Percentiles rank a stretch among this genome's conserved stretches.
Conservation (phyloP, 257 asterid species). For the Apocynum venetum region DNA sequence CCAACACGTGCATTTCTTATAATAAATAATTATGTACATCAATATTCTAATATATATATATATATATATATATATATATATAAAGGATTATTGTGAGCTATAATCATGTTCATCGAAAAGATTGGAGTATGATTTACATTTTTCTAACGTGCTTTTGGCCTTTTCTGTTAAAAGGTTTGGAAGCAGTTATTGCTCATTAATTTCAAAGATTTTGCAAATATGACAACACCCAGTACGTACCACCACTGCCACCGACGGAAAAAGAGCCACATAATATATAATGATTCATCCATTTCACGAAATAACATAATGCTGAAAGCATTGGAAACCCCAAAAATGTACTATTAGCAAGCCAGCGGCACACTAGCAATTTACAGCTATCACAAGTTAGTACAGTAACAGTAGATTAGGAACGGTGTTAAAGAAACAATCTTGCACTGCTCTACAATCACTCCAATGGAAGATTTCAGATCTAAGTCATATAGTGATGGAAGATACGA, state of each 20-base stretch:
- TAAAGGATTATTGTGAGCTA: too few species aligned
- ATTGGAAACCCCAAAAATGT: background rate
- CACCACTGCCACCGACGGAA: conserved; percentile 11
- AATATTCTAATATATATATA: too few species aligned
- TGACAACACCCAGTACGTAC: background rate
- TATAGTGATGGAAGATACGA: conserved; percentile 31
- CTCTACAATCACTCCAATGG: conserved; percentile 27
- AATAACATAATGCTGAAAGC: background rate
- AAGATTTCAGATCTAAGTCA: conserved; percentile 50
- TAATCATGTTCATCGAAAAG: too few species aligned
- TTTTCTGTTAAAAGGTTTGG: background rate
- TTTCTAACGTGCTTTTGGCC: background rate
- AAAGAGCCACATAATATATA: background rate
- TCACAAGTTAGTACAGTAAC: background rate
- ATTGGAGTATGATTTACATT: too few species aligned
- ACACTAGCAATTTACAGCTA: background rate
- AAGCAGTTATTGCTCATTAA: background rate
- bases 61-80: too few species aligned
- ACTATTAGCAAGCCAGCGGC: background rate
- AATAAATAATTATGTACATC: too few species aligned
- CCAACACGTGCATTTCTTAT: too few species aligned
- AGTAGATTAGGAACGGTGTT: background rate
- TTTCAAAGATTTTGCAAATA: background rate
- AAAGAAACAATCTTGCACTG: background rate
- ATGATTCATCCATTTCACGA: background rate